Base-by-base conservation (phyloP, 2,329 filamentous ascomycete species). In the Neopestalotiopsis rosae region DNA sequence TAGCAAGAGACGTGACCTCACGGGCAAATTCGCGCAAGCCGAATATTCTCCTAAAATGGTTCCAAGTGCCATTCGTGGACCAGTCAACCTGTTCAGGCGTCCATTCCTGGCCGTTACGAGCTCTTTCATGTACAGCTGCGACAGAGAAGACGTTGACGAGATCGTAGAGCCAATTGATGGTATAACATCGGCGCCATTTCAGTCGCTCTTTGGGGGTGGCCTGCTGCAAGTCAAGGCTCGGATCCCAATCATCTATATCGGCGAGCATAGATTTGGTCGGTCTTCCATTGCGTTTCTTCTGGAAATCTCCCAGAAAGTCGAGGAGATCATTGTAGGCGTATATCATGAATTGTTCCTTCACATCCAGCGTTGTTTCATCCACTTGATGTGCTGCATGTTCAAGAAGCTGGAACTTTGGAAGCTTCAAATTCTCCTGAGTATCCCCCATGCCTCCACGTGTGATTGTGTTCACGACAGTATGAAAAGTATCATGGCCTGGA, bases 91-190 rank as follows among this genome's bases (percentile, higher is more conserved):
- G 30, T 24, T 59, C 57, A 14, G 30, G 28, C 4, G 28, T 9
- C 20, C 9, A 30, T n/a, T 59, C 12, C 69, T 84, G 74, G 3
- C 78, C 80, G 61, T 76, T 78, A 59, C 76, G 68, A 9, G 70
- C 79, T 49, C 79, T 82, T 5, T 75, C 76, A 66, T 84, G 79
- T 1, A 83, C 75, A 20, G 84, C 81, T 67, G 81, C 73, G 4
- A 75, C 71, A 0, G 82, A 83, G 67, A 80, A 85, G 4, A 84
- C 32, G 65, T 85, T 86, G 71, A 87, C 82, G 5, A 87, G 71
- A 67, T 86, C 84, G 69, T 86, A 87, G 0, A 88, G 79, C 84
- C 84, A 86, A 69, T 83, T 85, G 69, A 87, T 85, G 1, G 82
- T 85, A 66, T 85, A 87, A 0, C 75, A 71, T 1, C 83, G 81